Evolutionary conservation across 805 yeast species (phyloP).

Genomic region (Nakazawaea ishiwadae): DNA sequence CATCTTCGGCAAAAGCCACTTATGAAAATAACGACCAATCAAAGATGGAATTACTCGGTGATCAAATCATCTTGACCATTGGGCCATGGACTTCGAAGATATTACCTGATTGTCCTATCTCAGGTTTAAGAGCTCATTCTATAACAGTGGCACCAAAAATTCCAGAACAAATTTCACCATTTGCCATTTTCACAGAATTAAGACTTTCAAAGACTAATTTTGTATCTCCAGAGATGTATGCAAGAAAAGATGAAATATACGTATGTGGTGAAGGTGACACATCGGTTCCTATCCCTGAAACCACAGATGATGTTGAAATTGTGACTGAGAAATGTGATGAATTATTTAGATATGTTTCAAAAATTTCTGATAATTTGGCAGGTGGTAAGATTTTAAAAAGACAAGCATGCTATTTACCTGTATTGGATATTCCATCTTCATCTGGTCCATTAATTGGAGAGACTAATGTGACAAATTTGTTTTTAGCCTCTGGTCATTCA

Average conservation of each 20-base stretch:
- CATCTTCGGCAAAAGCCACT: slow-evolving; percentile 29
- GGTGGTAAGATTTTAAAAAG: slow-evolving; percentile 73
- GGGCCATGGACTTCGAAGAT: slow-evolving; percentile 98
- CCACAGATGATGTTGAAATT: slow-evolving; percentile 90
- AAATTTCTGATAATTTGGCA: slow-evolving; percentile 62
- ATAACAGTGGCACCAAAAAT: slow-evolving; percentile 82
- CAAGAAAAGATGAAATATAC: slow-evolving; percentile 91
- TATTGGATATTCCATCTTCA: slow-evolving; percentile 85
- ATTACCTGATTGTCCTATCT: slow-evolving; percentile 88
- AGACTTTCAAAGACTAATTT: slow-evolving; percentile 61
- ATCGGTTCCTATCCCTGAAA: slow-evolving; percentile 84
- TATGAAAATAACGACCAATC: slow-evolving; percentile 26
- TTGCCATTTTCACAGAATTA: slow-evolving; percentile 90
- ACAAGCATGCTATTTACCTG: slow-evolving; percentile 96
- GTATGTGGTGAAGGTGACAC: slow-evolving; percentile 98
- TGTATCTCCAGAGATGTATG: slow-evolving; percentile 91
- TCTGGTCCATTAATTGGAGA: slow-evolving; percentile 94
- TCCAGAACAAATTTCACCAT: slow-evolving; percentile 74
- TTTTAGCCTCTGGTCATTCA: slow-evolving; percentile 87
- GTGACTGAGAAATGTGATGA: slow-evolving; percentile 85
- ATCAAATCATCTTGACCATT: slow-evolving; percentile 76
- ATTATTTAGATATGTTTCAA: slow-evolving; percentile 74
- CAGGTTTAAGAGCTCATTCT: slow-evolving; percentile 92
- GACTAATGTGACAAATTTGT: slow-evolving; percentile 77
- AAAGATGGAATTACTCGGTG: slow-evolving; percentile 51